Base-by-base conservation (phyloP, 106 monocot genomes). In the Amphibolis antarctica region DNA sequence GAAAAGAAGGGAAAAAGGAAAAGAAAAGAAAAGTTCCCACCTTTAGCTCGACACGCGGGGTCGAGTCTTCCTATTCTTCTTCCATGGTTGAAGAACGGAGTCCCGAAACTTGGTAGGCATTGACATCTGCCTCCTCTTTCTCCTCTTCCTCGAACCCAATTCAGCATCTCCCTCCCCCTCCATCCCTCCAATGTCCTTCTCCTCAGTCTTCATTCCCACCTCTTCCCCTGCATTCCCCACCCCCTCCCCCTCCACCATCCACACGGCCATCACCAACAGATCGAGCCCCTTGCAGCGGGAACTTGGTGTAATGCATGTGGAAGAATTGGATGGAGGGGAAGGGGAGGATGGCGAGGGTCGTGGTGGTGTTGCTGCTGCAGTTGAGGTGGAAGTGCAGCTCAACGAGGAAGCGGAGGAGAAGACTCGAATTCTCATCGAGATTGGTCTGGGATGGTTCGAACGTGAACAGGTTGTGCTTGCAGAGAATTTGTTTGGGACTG, bases 21-120 rank as follows among this genome's bases (percentile, higher is more conserved):
- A 36, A 7, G 36, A 4, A 7, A 36, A 36, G 36, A 36, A 36
- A 36, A 36, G 36, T 2, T 7, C 2, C 36, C 36, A 36, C 36
- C 36, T 36, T 36, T 36, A 36, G 7, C 36, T 36, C 36, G 36
- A 36, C 36, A 2, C 7, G 4, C 36, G 2, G 7, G 69, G 55
- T 14, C 79, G 64, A 14, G 65, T 75, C 5, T 50, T 12, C 27
- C 71, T 75, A 2, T 50, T 12, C 27, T 66, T 59, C 67, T 75
- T 80, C 79, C 70, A 75, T 9, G 79, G 79, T 71, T 80, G 79
- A 10, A 80, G 71, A 51, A 80, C 71, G 5, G 80, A 80, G 59
- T 80, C 80, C 66, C 59, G 71, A 44, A 44, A 80, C 67, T 67
- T 80, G 28, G 63, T 57, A 44, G 80, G 80, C 2, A 36, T 36